These are phyloP conservation scores for Arctium minus DNA, from an alignment of 129 eudicot genomes.

Conservation along the genomic window DNA sequence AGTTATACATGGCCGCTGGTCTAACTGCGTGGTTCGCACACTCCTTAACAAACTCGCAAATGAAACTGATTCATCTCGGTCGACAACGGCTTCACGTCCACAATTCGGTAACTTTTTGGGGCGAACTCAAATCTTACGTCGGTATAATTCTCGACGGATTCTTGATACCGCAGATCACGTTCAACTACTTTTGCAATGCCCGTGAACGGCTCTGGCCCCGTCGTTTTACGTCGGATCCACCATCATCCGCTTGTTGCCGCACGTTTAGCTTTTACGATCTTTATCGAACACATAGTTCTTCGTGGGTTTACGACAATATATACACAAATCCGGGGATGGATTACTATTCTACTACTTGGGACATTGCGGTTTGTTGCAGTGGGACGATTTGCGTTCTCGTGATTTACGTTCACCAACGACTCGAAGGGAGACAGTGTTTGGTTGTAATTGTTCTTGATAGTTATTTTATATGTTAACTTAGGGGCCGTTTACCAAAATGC, in stretches of 20 bases:
- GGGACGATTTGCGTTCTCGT: too few relatives aligned
- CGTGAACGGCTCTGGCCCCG: slow-evolving; percentile 55
- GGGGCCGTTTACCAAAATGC: too few relatives aligned
- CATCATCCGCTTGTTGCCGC: slow-evolving; percentile 60
- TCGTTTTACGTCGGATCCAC: slow-evolving; percentile 72
- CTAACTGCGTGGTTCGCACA: slow-evolving; percentile 59
- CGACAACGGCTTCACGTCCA: background rate
- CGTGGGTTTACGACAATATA: too few relatives aligned
- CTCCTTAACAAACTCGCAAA: slow-evolving; percentile 27
- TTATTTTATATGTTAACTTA: too few relatives aligned
- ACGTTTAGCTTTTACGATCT: too few relatives aligned
- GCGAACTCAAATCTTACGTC: slow-evolving; percentile 58
- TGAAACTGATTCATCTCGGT: background rate
- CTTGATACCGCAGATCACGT: slow-evolving; percentile 74
- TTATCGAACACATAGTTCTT: too few relatives aligned
- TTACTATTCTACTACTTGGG: too few relatives aligned
- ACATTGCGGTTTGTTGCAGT: too few relatives aligned
- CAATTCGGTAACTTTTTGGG: slow-evolving; percentile 47
- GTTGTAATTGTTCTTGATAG: too few relatives aligned
- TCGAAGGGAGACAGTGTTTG: too few relatives aligned
- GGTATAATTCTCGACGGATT: slow-evolving; percentile 77
- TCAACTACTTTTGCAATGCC: slow-evolving; percentile 55
- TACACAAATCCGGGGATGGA: too few relatives aligned
- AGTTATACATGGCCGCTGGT: slow-evolving; percentile 51
- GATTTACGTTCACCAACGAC: too few relatives aligned